A percentile compares a stretch with the other conserved stretches of the same genome.
Evolutionary conservation across 495 filamentous ascomycete genomes (phyloP).

Genomic region (Ramalina peruviana): DNA sequence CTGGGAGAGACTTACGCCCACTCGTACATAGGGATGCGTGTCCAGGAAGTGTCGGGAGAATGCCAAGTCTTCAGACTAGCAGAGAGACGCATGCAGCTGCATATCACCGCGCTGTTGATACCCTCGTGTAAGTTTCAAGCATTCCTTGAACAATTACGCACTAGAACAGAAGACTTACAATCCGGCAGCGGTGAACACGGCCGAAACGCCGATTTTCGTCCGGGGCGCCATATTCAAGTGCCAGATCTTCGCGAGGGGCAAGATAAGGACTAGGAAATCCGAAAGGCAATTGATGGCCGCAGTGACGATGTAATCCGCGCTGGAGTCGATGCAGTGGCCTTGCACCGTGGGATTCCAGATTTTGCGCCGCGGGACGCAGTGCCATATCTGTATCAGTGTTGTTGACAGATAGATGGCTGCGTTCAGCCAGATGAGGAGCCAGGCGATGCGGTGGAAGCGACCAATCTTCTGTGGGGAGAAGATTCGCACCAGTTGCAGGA

Average conservation of each 20-base stretch:
- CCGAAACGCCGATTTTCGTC: slow-evolving; percentile 20
- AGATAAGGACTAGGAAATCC: slow-evolving; percentile 19
- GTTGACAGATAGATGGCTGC: background rate
- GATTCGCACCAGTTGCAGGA: slow-evolving; percentile 6
- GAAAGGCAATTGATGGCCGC: slow-evolving; percentile 19
- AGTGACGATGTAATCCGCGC: slow-evolving; percentile 12
- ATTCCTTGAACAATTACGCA: no score
- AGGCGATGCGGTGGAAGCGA: background rate
- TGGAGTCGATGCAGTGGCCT: slow-evolving; percentile 19
- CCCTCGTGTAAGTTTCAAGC: no score
- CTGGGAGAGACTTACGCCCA: no score
- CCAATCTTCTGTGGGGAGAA: slow-evolving; percentile 2
- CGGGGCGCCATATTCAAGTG: slow-evolving; percentile 18
- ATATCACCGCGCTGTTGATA: no score
- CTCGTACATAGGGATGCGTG: no score
- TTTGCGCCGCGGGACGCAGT: slow-evolving; percentile 4
- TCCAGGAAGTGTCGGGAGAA: no score
- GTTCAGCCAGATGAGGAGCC: slow-evolving; percentile 5
- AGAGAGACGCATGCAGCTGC: no score
- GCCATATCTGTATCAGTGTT: background rate
- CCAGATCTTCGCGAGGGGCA: slow-evolving; percentile 20
- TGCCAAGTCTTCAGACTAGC: no score
- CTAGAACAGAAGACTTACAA: slow-evolving; percentile 8
- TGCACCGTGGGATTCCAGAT: slow-evolving; percentile 2
- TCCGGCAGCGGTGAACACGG: slow-evolving; percentile 21